Conservation (phyloP, 1,284 basidiomycete genomes). For the Kwoniella shivajii region DNA sequence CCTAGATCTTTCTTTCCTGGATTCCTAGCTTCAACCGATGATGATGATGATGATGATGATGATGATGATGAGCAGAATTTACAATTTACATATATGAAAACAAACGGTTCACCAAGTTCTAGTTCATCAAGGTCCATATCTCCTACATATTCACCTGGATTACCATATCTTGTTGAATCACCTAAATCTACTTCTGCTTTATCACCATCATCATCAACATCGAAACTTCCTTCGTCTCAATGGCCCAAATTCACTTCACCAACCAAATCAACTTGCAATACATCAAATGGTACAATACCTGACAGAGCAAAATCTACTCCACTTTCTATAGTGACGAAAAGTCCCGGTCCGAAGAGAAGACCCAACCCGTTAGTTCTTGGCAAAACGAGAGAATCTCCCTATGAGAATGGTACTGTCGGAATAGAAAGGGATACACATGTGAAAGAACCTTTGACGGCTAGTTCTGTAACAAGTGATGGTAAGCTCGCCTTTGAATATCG, state of each 20-base stretch:
- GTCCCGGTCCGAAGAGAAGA: slow-evolving; percentile 12
- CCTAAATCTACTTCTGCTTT: slow-evolving; percentile 4
- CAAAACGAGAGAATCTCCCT: slow-evolving; percentile 12
- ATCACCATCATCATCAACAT: background rate
- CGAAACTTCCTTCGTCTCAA: background rate
- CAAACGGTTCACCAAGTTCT: slow-evolving; percentile 3
- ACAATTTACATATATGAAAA: too few species aligned
- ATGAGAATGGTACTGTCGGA: too few species aligned
- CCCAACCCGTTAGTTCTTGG: slow-evolving; percentile 26
- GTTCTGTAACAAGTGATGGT: slow-evolving; percentile 19
- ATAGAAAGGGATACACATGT: slow-evolving; percentile 22
- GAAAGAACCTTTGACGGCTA: slow-evolving; percentile 11
- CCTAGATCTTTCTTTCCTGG: slow-evolving; percentile 6
- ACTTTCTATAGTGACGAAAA: background rate
- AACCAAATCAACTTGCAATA: background rate
- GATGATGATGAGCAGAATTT: too few species aligned
- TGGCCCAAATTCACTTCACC: background rate
- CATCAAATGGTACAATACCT: background rate
- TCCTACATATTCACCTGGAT: slow-evolving; percentile 3
- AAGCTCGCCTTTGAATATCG: background rate
- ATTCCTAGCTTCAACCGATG: slow-evolving; percentile 5
- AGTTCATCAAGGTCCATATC: slow-evolving; percentile 10
- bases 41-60: slow-evolving; percentile 1
- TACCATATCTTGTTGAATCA: slow-evolving; percentile 13
- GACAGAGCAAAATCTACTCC: slow-evolving; percentile 1